These are phyloP conservation scores for Nemania serpens DNA, from an alignment of 2,329 filamentous ascomycete species.

Conservation along the genomic window DNA sequence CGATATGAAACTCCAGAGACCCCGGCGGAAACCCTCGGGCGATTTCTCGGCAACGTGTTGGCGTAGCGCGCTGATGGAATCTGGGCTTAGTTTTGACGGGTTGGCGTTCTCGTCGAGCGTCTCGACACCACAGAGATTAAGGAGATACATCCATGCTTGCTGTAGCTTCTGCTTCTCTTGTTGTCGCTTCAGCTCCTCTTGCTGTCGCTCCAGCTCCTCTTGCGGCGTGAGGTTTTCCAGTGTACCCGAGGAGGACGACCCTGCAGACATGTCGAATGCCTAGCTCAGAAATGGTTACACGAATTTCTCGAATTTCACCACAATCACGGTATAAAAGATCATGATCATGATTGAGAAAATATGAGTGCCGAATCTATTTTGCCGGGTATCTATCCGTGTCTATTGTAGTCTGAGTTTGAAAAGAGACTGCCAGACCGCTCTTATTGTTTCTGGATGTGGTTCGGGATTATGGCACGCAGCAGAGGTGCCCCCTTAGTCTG, in stretches of 20 bases:
- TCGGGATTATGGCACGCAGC: neutral
- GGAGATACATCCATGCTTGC: conserved; percentile 25
- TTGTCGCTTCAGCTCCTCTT: too few species aligned
- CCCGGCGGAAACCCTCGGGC: conserved; percentile 8
- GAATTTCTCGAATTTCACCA: neutral
- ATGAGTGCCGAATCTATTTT: too few species aligned
- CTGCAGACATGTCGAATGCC: conserved; percentile 1
- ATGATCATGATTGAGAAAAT: neutral
- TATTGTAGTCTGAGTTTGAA: too few species aligned
- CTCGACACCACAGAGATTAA: conserved; percentile 21
- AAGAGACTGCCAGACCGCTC: too few species aligned
- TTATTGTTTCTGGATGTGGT: too few species aligned
- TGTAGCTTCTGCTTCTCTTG: conserved; percentile 23
- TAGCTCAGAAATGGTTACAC: neutral
- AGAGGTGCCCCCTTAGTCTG: neutral
- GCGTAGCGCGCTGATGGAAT: conserved; percentile 2
- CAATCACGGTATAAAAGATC: neutral
- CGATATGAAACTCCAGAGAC: conserved; percentile 21
- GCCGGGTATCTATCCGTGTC: too few species aligned
- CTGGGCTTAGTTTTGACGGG: neutral
- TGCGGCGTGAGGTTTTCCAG: conserved; percentile 15
- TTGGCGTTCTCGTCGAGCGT: neutral
- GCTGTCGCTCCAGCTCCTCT: conserved; percentile 21
- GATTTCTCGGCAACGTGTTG: neutral
- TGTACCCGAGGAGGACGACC: neutral